These are phyloP conservation scores for Aspergillus cavernicola DNA, from an alignment of 495 filamentous ascomycete genomes.

Conservation along the genomic window DNA sequence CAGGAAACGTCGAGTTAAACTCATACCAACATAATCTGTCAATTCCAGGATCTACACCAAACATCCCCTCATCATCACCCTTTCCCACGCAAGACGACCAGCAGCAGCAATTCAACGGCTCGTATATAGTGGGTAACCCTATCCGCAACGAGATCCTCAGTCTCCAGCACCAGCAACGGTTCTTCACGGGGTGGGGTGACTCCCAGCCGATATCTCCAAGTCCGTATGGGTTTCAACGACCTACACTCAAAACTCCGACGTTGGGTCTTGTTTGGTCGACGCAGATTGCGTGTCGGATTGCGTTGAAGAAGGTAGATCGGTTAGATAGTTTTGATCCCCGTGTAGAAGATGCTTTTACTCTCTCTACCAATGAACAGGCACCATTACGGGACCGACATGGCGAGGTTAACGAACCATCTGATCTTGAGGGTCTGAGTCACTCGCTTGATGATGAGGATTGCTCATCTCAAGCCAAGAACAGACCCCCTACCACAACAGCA, in stretches of 20 bases:
- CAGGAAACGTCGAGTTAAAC: constrained; percentile 12
- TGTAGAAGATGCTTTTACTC: neutral
- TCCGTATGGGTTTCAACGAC: constrained; percentile 5
- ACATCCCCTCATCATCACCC: constrained; percentile 29
- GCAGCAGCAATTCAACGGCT: constrained; percentile 32
- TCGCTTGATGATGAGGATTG: neutral
- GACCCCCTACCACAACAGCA: neutral
- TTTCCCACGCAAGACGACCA: constrained; percentile 31
- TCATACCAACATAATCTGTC: constrained; percentile 15
- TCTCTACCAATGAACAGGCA: neutral
- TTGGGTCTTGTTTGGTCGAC: constrained; percentile 89
- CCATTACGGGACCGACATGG: neutral
- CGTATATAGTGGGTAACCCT: constrained; percentile 37
- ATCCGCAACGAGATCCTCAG: constrained; percentile 50
- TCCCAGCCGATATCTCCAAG: constrained; percentile 6
- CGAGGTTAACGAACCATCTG: neutral
- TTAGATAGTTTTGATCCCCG: neutral
- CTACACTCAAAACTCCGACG: constrained; percentile 70
- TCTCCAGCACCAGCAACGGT: constrained; percentile 86
- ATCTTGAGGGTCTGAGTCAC: neutral
- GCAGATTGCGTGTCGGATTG: constrained; percentile 77
- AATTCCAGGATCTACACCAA: constrained; percentile 27
- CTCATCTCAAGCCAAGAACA: neutral
- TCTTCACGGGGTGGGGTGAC: constrained; percentile 93
- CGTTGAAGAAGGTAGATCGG: constrained; percentile 59